Evolutionary conservation across 306 rosid species (phyloP).

Genomic region (Lablab purpureus): DNA sequence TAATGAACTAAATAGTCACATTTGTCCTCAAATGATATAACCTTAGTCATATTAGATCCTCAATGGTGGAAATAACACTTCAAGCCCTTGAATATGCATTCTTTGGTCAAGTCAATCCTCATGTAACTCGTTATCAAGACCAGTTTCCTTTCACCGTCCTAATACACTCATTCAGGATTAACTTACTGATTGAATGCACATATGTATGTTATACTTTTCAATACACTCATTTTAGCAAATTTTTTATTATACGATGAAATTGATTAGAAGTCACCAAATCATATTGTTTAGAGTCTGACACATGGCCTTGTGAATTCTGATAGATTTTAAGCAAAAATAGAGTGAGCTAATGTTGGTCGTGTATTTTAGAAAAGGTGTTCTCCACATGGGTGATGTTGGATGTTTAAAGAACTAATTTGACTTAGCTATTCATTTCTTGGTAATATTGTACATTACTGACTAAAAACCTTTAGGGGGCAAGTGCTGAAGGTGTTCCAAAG

Average conservation of each 20-base stretch:
- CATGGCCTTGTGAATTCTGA: neutral
- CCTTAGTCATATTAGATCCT: neutral
- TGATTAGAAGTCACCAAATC: neutral
- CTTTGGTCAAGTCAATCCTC: neutral
- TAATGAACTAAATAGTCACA: neutral
- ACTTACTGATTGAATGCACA: neutral
- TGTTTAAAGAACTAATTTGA: neutral
- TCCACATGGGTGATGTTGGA: neutral
- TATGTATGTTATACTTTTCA: neutral
- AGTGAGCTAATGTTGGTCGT: neutral
- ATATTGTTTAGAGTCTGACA: neutral
- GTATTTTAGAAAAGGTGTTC: neutral
- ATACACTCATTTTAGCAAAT: neutral
- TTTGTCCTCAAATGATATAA: neutral
- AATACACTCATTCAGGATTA: neutral
- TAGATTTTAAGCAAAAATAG: neutral
- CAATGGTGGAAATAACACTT: neutral
- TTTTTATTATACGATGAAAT: too few species aligned
- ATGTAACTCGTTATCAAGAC: neutral
- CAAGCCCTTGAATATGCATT: neutral
- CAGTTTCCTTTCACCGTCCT: neutral
- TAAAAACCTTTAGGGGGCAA: conserved; percentile 72
- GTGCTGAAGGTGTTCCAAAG: conserved; percentile 90
- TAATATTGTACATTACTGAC: conserved; percentile 11
- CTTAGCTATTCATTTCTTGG: neutral